Conservation (phyloP, 169 alveolate genomes). For the Plasmodium ovale region DNA sequence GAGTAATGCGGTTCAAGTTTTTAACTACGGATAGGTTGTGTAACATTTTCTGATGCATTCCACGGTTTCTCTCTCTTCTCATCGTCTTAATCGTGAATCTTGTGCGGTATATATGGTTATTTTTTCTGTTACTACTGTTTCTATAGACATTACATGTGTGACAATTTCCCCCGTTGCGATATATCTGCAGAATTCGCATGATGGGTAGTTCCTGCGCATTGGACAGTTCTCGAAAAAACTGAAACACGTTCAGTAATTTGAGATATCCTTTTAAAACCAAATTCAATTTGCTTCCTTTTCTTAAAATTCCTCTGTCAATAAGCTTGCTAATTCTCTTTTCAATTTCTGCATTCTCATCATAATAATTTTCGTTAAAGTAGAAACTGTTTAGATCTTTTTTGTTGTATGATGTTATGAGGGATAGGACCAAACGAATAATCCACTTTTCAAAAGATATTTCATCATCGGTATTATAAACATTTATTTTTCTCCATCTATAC, state of each 20-base stretch:
- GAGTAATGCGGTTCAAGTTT: not conserved
- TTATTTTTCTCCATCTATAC: too few relatives aligned
- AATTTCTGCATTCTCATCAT: conserved; percentile 14
- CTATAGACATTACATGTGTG: not conserved
- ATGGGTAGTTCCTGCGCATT: conserved; percentile 32
- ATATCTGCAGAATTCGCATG: conserved; percentile 39
- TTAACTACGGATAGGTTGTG: conserved; percentile 30
- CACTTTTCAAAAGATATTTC: not conserved
- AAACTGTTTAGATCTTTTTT: conserved; percentile 41
- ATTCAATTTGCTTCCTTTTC: not conserved
- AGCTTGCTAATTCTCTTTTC: not conserved
- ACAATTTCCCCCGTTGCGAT: not conserved
- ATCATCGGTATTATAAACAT: not conserved
- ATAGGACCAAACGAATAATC: conserved; percentile 21
- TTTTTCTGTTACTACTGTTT: not conserved
- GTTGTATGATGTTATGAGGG: conserved; percentile 32
- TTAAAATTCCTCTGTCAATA: not conserved
- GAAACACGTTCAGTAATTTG: conserved; percentile 7
- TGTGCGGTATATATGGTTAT: not conserved
- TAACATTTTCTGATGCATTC: conserved; percentile 5
- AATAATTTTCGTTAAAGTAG: conserved; percentile 64
- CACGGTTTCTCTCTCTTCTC: not conserved
- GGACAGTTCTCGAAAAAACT: not conserved
- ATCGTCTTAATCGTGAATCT: not conserved
- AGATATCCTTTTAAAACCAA: not conserved